Conservation (phyloP, 1,284 basidiomycete genomes). For the Ganoderma lucidum region DNA sequence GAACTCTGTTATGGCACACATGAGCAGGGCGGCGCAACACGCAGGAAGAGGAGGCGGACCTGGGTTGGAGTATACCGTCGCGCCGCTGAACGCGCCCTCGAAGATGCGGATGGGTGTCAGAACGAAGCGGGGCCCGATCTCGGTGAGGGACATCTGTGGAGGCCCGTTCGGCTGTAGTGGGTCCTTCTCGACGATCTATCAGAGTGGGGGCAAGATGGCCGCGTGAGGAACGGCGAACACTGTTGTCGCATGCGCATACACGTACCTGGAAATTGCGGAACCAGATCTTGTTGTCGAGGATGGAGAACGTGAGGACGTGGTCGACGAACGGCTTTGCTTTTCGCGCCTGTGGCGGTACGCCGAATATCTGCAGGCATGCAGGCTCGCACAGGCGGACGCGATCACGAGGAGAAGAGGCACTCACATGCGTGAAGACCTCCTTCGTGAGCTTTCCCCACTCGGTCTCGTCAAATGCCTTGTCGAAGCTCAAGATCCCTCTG, state of each 20-base stretch:
- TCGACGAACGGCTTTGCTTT: constrained; percentile 98
- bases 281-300: constrained; percentile 98
- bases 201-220: background rate
- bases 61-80: constrained; percentile 96
- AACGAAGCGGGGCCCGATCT: constrained; percentile 98
- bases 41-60: constrained; percentile 55
- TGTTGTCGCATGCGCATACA: constrained; percentile 9
- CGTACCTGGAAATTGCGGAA: constrained; percentile 97
- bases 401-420: constrained; percentile 41
- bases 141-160: constrained; percentile 83
- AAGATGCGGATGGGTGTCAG: constrained; percentile 98
- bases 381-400: constrained; percentile 7
- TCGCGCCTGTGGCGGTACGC: constrained; percentile 89
- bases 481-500: constrained; percentile 92
- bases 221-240: background rate
- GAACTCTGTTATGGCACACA: constrained; percentile 69
- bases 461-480: constrained; percentile 88
- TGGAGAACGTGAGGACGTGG: constrained; percentile 95
- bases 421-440: constrained; percentile 95
- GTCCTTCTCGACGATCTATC: constrained; percentile 82
- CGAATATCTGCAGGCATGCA: constrained; percentile 80
- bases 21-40: background rate
- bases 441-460: constrained; percentile 93
- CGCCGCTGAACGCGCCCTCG: constrained; percentile 95
- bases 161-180: constrained; percentile 77